Conservation (phyloP, 192 early-diverging fungal species). For the Chytriomyces sp. region DNA sequence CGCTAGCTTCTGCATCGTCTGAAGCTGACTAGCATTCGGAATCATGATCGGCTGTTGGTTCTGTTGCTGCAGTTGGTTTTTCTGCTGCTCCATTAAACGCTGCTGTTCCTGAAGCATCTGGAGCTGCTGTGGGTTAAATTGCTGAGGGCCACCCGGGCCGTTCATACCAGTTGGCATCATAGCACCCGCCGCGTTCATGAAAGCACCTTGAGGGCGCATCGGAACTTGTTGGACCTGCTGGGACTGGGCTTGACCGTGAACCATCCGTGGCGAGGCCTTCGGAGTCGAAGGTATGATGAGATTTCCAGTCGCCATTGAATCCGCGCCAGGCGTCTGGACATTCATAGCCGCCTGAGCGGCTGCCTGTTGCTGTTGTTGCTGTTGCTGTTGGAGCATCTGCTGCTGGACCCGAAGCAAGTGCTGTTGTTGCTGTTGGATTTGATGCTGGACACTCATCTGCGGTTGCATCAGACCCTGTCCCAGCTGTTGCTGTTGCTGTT, state of each 20-base stretch:
- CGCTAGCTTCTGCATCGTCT: not conserved
- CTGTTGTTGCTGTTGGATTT: not conserved
- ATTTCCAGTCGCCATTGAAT: not conserved
- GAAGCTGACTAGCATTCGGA: not conserved
- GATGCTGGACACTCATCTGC: not conserved
- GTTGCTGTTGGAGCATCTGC: not conserved
- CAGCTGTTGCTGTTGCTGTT: not conserved
- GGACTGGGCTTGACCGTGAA: too few relatives aligned
- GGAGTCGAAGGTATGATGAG: not conserved
- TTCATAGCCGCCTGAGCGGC: not conserved
- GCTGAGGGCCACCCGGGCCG: not conserved
- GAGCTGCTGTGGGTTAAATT: not conserved
- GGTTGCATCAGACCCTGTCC: not conserved
- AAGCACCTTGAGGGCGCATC: not conserved
- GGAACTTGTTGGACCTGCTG: not conserved
- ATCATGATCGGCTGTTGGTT: not conserved
- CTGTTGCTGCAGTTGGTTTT: not conserved
- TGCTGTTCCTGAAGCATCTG: not conserved
- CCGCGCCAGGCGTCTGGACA: not conserved
- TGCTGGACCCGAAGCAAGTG: not conserved
- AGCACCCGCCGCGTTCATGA: not conserved
- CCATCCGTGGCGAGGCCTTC: not conserved
- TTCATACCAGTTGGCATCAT: not conserved
- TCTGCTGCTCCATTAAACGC: not conserved
- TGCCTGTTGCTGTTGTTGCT: not conserved